Percentiles rank a stretch among this genome's conserved stretches.
Conservation (phyloP, 1,284 basidiomycete species). For the Coniophora puteana region DNA sequence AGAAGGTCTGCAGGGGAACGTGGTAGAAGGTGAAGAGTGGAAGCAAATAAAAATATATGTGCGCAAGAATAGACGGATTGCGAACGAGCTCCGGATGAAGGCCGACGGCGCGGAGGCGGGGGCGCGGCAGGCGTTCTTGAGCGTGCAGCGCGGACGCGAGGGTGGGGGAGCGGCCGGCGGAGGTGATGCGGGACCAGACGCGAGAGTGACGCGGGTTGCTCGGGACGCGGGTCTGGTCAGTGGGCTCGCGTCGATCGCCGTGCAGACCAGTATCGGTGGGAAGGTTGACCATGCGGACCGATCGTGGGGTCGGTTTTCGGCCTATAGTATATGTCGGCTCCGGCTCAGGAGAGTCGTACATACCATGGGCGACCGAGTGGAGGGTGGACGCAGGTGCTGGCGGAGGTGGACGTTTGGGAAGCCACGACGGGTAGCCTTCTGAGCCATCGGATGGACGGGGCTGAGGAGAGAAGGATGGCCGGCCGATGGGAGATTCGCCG, state of each 20-base stretch:
- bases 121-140: slow-evolving; percentile 40
- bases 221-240: slow-evolving; percentile 47
- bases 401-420: slow-evolving; percentile 71
- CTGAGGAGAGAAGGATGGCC: slow-evolving; percentile 32
- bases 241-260: slow-evolving; percentile 40
- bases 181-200: slow-evolving; percentile 62
- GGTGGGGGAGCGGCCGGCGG: slow-evolving; percentile 44
- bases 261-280: slow-evolving; percentile 41
- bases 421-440: slow-evolving; percentile 78
- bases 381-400: slow-evolving; percentile 70
- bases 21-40: slow-evolving; percentile 68
- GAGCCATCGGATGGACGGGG: slow-evolving; percentile 44
- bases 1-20: slow-evolving; percentile 70
- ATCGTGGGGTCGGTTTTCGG: slow-evolving; percentile 70
- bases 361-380: slow-evolving; percentile 51
- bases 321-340: slow-evolving; percentile 47
- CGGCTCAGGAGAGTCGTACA: slow-evolving; percentile 29
- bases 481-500: slow-evolving; percentile 29
- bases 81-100: slow-evolving; percentile 64
- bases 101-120: slow-evolving; percentile 59
- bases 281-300: slow-evolving; percentile 72
- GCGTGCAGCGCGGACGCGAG: slow-evolving; percentile 35
- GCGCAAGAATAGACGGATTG: slow-evolving; percentile 52
- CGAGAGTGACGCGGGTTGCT: slow-evolving; percentile 30
- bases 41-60: slow-evolving; percentile 61